These are phyloP conservation scores for Mucuna pruriens DNA, from an alignment of 306 rosid species.

Conservation along the genomic window DNA sequence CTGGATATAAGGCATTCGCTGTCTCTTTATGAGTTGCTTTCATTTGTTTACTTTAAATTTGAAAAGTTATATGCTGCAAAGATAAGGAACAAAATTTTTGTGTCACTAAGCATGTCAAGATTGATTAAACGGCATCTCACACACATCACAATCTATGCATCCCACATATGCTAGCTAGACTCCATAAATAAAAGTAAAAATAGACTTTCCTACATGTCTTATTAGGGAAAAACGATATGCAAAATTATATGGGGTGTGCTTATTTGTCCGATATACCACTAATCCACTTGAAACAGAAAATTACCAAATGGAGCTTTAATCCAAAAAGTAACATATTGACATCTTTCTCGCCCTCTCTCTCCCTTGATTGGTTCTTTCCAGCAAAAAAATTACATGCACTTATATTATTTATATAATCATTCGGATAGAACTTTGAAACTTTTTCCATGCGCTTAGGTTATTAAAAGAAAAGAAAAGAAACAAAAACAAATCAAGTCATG, in stretches of 20 bases:
- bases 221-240: background rate
- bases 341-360: background rate
- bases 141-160: constrained; percentile 24
- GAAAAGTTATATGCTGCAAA: constrained; percentile 26
- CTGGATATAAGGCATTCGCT: background rate
- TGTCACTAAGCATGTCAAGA: constrained; percentile 7
- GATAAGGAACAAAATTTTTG: constrained; percentile 26
- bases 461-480: background rate
- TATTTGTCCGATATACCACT: constrained; percentile 10
- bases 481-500: background rate
- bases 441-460: background rate
- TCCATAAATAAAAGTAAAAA: background rate
- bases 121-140: constrained; percentile 15
- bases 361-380: constrained; percentile 14
- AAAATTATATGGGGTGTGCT: background rate
- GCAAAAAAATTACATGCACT: background rate
- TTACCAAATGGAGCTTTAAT: background rate
- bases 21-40: constrained; percentile 25
- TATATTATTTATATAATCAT: background rate
- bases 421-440: background rate
- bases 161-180: background rate
- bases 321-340: background rate
- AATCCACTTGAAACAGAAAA: constrained; percentile 14
- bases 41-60: background rate
- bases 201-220: background rate